Percentiles rank a stretch among this genome's conserved stretches.
Conservation (phyloP, 1,284 basidiomycete genomes). For the Trametes hirsuta region DNA sequence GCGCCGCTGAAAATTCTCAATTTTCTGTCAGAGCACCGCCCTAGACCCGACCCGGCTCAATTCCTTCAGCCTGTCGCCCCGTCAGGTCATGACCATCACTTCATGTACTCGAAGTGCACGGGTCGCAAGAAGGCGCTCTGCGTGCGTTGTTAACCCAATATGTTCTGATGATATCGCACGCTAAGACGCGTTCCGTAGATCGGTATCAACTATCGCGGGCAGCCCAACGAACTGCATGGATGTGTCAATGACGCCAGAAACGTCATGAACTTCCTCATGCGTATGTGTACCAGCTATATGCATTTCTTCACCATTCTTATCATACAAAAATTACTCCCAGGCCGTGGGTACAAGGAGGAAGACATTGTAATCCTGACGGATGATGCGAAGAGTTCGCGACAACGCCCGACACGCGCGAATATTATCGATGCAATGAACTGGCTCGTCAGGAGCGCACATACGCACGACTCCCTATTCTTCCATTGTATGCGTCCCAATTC, state of each 20-base stretch:
- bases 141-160: slow-evolving; percentile 46
- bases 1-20: too few species aligned
- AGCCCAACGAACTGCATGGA: slow-evolving; percentile 64
- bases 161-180: neutral
- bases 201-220: slow-evolving; percentile 81
- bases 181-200: slow-evolving; percentile 45
- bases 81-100: slow-evolving; percentile 4
- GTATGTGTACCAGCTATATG: slow-evolving; percentile 42
- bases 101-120: slow-evolving; percentile 68
- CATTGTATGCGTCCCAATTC: slow-evolving; percentile 58
- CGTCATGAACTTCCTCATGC: slow-evolving; percentile 69
- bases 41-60: slow-evolving; percentile 8
- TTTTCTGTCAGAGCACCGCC: slow-evolving; percentile 9
- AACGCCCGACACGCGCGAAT: slow-evolving; percentile 76
- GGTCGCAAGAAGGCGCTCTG: slow-evolving; percentile 75
- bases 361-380: slow-evolving; percentile 86
- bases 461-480: slow-evolving; percentile 86
- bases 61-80: slow-evolving; percentile 3
- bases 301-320: neutral
- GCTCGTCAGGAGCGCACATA: slow-evolving; percentile 77
- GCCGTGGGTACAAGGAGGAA: slow-evolving; percentile 58
- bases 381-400: slow-evolving; percentile 58
- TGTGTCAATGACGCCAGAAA: slow-evolving; percentile 86
- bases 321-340: slow-evolving; percentile 45
- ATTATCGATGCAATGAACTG: slow-evolving; percentile 86